Evolutionary conservation across 1,284 basidiomycete genomes (phyloP), one percentile per base, ranked within the genome.

Genomic region (Puccinia novopanici): DNA sequence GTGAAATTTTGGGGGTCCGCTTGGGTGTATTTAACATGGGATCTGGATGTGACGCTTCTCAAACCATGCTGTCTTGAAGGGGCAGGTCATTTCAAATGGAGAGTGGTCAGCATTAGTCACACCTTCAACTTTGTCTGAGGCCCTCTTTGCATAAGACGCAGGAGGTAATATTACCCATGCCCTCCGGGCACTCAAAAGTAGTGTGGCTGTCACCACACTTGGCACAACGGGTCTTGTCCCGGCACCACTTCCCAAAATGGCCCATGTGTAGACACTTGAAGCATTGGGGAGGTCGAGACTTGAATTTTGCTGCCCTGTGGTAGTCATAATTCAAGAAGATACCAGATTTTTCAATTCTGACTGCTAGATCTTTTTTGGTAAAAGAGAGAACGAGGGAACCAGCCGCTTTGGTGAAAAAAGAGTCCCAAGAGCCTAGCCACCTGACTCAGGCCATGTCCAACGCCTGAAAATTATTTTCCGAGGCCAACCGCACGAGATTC

Each of bases 181-280:
- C 42, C 42, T 45, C 42, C 8, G 15, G 42, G 6, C 8, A 8
- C 42, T 15, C 15, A 6, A n/a, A n/a, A n/a, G n/a, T n/a, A n/a
- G n/a, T n/a, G n/a, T n/a, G n/a, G n/a, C n/a, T n/a, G n/a, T n/a
- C 42, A 45, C 8, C 42, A 15, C 42, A 45, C 15, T 45, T 45
- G 42, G 42, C 42, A 45, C 42, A 45, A 15, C 42, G 42, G 42
- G 42, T 15, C 6, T 6, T 6, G 15, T 45, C 42, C 42, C 42
- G 42, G 15, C 42, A 45, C 42, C 42, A 45, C 42, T 45, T 45
- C 8, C 42, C 42, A 45, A 45, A 45, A 45, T 45, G 42, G 8
- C 42, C 42, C 42, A 45, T 45, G 8, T 15, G 42, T 6, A 45
- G n/a, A n/a, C 19, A 37, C 24, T 65, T 76, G 61, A 76, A 76